Conservation (phyloP, 768 basidiomycete genomes). For the Agrocybe pediades region DNA sequence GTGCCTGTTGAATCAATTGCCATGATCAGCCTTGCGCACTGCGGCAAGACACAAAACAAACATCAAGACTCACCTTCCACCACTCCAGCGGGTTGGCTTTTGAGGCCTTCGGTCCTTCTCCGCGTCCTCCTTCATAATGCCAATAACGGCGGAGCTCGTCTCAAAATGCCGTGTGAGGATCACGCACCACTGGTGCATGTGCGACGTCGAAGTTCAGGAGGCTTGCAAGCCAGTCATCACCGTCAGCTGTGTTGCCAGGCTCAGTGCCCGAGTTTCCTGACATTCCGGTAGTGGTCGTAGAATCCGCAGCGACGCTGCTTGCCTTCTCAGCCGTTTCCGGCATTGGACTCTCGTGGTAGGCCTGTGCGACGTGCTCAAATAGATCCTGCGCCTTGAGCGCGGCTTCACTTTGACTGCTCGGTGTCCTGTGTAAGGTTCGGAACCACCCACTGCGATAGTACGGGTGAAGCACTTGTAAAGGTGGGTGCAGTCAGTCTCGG, state of each 20-base stretch:
- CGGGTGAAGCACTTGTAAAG: slow-evolving; percentile 27
- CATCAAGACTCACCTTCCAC: slow-evolving; percentile 29
- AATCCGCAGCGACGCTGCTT: too few relatives aligned
- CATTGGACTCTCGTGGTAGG: not conserved
- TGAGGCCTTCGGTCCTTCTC: slow-evolving; percentile 1
- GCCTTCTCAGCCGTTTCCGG: not conserved
- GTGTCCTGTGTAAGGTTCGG: not conserved
- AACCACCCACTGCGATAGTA: slow-evolving; percentile 25
- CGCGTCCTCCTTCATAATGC: slow-evolving; percentile 15
- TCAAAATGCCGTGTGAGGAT: slow-evolving; percentile 9
- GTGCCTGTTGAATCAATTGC: too few relatives aligned
- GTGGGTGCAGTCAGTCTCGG: not conserved
- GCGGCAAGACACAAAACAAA: not conserved
- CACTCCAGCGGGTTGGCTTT: slow-evolving; percentile 22
- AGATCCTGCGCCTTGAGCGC: slow-evolving; percentile 3
- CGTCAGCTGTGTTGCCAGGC: too few relatives aligned
- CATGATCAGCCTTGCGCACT: too few relatives aligned
- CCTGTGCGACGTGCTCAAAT: not conserved
- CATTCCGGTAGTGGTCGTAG: too few relatives aligned
- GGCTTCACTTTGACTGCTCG: not conserved
- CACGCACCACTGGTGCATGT: not conserved
- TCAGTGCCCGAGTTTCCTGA: too few relatives aligned
- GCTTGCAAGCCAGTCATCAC: not conserved
- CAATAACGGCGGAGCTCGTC: slow-evolving; percentile 20
- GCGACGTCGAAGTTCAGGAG: not conserved